Percentiles rank a stretch among this genome's conserved stretches.
Conservation (phyloP, 140 eudicot species). For the Stevia rebaudiana region DNA sequence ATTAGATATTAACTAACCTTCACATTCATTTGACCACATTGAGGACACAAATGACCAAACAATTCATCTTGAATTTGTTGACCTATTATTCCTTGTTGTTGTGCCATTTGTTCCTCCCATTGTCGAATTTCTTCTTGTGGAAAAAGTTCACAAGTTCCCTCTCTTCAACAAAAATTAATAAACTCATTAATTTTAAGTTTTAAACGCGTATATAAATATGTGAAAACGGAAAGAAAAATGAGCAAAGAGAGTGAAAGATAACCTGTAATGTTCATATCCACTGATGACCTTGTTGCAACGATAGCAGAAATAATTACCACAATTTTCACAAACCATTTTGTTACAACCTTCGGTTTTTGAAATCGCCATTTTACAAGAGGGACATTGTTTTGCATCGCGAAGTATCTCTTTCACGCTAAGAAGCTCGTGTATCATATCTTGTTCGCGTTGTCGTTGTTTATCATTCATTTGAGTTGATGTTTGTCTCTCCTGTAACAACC, state of each 20-base stretch:
- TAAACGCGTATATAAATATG: conserved; percentile 1
- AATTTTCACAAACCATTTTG: conserved; percentile 66
- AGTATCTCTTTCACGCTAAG: conserved; percentile 61
- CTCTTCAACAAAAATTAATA: conserved; percentile 33
- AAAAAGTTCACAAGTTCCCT: conserved; percentile 68
- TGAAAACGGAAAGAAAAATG: conserved; percentile 6
- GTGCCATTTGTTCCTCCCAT: conserved; percentile 61
- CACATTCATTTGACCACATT: conserved; percentile 53
- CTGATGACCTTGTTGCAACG: conserved; percentile 57
- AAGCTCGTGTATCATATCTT: conserved; percentile 65
- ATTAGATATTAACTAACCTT: conserved; percentile 46
- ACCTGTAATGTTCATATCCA: conserved; percentile 94
- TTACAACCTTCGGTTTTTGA: conserved; percentile 90
- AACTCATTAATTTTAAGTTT: not conserved
- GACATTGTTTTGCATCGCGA: conserved; percentile 78
- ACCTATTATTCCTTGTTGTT: conserved; percentile 36
- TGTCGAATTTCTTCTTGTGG: conserved; percentile 45
- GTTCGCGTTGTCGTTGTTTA: conserved; percentile 49
- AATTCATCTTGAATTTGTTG: conserved; percentile 38
- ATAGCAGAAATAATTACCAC: conserved; percentile 75
- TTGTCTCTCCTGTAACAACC: conserved; percentile 55
- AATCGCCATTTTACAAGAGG: conserved; percentile 90
- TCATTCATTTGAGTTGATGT: conserved; percentile 38
- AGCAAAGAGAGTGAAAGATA: not conserved
- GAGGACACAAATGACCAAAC: conserved; percentile 59